These are phyloP conservation scores for Citrus medica DNA, from an alignment of 345 rosid species.

Conservation along the genomic window DNA sequence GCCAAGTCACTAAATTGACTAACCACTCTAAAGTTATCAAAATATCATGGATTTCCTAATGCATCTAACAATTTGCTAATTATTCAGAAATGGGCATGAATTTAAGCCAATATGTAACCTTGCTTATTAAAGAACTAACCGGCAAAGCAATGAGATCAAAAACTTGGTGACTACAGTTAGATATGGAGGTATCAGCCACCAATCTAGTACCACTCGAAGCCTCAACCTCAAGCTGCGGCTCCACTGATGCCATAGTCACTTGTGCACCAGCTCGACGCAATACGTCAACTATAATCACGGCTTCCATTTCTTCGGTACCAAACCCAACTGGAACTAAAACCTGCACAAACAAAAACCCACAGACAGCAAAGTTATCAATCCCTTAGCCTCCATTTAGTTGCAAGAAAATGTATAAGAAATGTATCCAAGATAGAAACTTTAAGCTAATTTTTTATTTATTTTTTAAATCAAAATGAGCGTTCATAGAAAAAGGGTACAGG, in stretches of 20 bases:
- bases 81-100: neutral
- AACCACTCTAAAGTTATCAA: neutral
- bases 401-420: neutral
- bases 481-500: neutral
- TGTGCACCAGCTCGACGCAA: slow-evolving; percentile 90
- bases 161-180: slow-evolving; percentile 53
- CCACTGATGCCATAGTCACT: slow-evolving; percentile 85
- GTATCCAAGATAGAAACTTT: neutral
- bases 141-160: slow-evolving; percentile 92
- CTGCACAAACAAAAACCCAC: slow-evolving; percentile 32
- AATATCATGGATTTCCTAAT: neutral
- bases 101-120: neutral
- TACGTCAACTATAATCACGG: slow-evolving; percentile 71
- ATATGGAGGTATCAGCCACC: slow-evolving; percentile 73
- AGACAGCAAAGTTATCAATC: neutral
- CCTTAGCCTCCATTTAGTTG: slow-evolving; percentile 5
- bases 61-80: neutral
- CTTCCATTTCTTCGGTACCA: slow-evolving; percentile 96
- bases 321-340: slow-evolving; percentile 83
- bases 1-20: neutral
- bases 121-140: slow-evolving; percentile 38
- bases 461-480: too few relatives aligned
- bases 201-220: slow-evolving; percentile 68
- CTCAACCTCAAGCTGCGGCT: slow-evolving; percentile 74
- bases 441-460: neutral